Base-by-base conservation (phyloP, 164 flowering plant species). In the Aristolochia californica region DNA sequence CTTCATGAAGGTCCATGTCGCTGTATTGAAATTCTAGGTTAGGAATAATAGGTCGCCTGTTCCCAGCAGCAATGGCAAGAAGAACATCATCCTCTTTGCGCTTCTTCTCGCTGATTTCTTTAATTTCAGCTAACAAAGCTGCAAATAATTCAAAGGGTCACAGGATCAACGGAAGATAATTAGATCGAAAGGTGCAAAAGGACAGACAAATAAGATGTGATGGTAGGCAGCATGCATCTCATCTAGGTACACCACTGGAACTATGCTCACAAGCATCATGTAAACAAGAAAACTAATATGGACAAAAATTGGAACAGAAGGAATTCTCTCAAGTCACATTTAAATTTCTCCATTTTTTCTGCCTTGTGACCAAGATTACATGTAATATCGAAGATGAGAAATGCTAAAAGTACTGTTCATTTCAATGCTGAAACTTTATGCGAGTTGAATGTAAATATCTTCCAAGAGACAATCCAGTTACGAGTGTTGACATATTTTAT, bases 101-200 rank as follows among this genome's bases (percentile, higher is more conserved):
- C 69, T 80, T 83, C 66, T 81, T 81, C 76, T 93, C 96, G 52
- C 82, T 83, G 51, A 81, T 81, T 61, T 93, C 99, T 76, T 84
- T 87, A 45, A 87, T 83, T 75, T 87, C 97, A n/a, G 83, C 74
- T 76, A 85, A 60, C 45, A 87, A 66, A 48, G 86, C 97, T 90
- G 84, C 49, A 49, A 66, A 47, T 16, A 24, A n/a, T n/a, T 21
- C 21, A 15, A 50, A 15, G 51, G 38, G 44, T 17, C 20, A 64
- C 48, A 5, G 27, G 27, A 51, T 5, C 0, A 51, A 20, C 11
- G 23, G 55, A 20, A 3, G 27, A 2, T 7, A 24, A 23, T 21
- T 21, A 52, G 30, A 5, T 52, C 13, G 4, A 22, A 52, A 52
- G 16, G 28, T 1, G 30, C 24, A n/a, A 16, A 48, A 18, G 20